Evolutionary conservation across 1,284 basidiomycete species (phyloP).

Genomic region (Waitea zeae): DNA sequence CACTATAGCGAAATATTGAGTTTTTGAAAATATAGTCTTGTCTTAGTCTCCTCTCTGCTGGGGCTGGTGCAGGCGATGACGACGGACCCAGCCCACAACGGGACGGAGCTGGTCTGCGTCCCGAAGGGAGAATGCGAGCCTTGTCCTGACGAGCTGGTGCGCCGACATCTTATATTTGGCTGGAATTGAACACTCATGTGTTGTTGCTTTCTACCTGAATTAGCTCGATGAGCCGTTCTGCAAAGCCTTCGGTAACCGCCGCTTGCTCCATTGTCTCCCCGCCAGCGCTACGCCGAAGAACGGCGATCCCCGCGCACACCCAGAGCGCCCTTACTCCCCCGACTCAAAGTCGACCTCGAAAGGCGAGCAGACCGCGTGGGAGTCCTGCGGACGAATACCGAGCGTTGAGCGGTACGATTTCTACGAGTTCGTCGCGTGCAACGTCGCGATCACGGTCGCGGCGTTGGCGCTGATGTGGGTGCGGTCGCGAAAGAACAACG

Average conservation of each 20-base stretch:
- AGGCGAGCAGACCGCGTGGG: conserved; percentile 50
- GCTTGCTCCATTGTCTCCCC: conserved; percentile 65
- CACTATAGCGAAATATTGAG: no score
- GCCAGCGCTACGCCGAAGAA: conserved; percentile 11
- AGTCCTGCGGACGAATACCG: conserved; percentile 75
- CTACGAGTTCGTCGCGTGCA: conserved; percentile 76
- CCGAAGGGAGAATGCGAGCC: conserved; percentile 73
- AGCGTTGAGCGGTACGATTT: conserved; percentile 67
- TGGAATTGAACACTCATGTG: no score
- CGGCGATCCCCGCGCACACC: conserved; percentile 9
- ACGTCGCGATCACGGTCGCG: conserved; percentile 50
- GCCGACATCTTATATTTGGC: no score
- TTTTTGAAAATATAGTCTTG: no score
- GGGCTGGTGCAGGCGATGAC: no score
- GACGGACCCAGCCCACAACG: no score
- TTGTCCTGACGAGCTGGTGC: conserved; percentile 64
- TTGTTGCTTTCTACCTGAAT: no score
- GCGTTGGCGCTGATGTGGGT: conserved; percentile 49
- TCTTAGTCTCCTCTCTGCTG: no score
- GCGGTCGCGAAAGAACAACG: conserved; percentile 49
- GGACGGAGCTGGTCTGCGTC: conserved; percentile 39
- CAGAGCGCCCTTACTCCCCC: conserved; percentile 5
- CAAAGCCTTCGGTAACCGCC: conserved; percentile 79
- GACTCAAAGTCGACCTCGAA: conserved; percentile 6
- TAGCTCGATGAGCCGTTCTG: conserved; percentile 81